Evolutionary conservation across 768 basidiomycete genomes (phyloP).

Genomic region (Boletus fagicola): DNA sequence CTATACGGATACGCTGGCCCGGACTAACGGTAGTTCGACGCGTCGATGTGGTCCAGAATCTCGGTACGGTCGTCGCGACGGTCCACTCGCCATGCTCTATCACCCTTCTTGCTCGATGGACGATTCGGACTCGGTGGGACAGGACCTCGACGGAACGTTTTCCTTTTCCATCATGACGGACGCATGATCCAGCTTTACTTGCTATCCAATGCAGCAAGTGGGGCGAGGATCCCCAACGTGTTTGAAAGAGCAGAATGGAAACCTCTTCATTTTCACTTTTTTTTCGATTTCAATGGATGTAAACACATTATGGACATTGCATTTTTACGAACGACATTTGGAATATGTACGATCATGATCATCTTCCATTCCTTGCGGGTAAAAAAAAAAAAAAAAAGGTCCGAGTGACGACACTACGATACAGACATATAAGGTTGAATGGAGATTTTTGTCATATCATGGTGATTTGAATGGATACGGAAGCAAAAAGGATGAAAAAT

Average conservation of each 20-base stretch:
- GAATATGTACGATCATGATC: slow-evolving; percentile 23
- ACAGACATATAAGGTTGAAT: slow-evolving; percentile 27
- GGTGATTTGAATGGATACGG: slow-evolving; percentile 8
- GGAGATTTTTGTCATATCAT: slow-evolving; percentile 31
- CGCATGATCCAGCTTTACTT: background rate
- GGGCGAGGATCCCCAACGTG: too few species aligned
- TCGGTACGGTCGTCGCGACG: slow-evolving; percentile 1
- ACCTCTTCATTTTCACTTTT: background rate
- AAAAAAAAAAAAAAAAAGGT: slow-evolving; percentile 13
- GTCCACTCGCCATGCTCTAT: slow-evolving; percentile 4
- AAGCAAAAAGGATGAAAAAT: slow-evolving; percentile 8
- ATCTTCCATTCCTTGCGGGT: slow-evolving; percentile 26
- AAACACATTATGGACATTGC: slow-evolving; percentile 7
- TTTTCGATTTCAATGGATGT: background rate
- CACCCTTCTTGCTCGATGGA: slow-evolving; percentile 5
- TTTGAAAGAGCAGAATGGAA: background rate
- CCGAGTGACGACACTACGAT: slow-evolving; percentile 26
- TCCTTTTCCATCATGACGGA: slow-evolving; percentile 6
- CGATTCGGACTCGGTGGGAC: background rate
- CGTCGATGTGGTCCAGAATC: background rate
- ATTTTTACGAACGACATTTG: background rate
- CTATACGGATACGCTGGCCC: too few species aligned
- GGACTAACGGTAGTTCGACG: background rate
- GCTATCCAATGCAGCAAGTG: too few species aligned
- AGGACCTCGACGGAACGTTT: slow-evolving; percentile 3